Percentiles rank a stretch among this genome's conserved stretches.
Conservation (phyloP, 2,329 filamentous ascomycete genomes). For the Hypoxylon sp. region DNA sequence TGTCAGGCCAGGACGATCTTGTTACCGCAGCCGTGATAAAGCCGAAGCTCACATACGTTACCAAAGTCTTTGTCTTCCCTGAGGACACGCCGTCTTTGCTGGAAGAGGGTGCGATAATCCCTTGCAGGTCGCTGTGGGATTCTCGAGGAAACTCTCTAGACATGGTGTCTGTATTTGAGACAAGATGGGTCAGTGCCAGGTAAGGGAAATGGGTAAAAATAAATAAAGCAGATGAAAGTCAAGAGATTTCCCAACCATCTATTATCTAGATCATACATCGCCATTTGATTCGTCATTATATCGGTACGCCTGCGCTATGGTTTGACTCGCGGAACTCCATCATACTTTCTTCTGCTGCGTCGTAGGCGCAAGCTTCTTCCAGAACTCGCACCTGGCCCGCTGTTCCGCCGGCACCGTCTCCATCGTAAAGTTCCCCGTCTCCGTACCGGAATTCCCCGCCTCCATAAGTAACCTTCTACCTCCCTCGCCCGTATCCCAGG, state of each 20-base stretch:
- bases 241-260: not conserved
- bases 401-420: constrained; percentile 57
- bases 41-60: constrained; percentile 52
- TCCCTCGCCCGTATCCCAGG: constrained; percentile 49
- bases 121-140: constrained; percentile 62
- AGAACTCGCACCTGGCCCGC: constrained; percentile 59
- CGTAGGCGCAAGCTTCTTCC: constrained; percentile 57
- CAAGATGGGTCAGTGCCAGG: constrained; percentile 33
- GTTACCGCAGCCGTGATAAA: not conserved
- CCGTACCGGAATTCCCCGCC: constrained; percentile 51
- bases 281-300: not conserved
- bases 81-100: constrained; percentile 42
- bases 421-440: constrained; percentile 58
- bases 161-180: constrained; percentile 55
- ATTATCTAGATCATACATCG: not conserved
- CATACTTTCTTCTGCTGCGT: constrained; percentile 53
- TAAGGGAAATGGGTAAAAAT: not conserved
- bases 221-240: not conserved
- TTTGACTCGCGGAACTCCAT: not conserved
- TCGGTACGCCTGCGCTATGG: not conserved
- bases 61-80: not conserved
- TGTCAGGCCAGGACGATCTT: not conserved
- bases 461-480: constrained; percentile 59
- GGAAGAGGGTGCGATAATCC: constrained; percentile 54
- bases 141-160: constrained; percentile 55